These are phyloP conservation scores for Thymus mandschuricus DNA, from an alignment of 257 asterid species.

Conservation along the genomic window DNA sequence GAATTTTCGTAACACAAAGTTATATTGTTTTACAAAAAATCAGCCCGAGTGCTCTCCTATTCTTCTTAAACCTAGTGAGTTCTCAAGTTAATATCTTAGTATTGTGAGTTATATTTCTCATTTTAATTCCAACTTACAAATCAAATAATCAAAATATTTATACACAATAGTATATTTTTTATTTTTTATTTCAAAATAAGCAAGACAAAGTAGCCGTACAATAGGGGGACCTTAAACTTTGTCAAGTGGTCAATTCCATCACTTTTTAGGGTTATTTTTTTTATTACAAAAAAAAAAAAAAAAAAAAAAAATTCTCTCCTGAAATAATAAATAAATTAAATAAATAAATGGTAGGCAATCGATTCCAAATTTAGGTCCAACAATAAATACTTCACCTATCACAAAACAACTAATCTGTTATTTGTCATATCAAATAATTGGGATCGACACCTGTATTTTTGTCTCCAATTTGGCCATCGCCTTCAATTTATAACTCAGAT, in stretches of 20 bases:
- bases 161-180: too few species aligned
- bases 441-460: not conserved
- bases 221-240: not conserved
- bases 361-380: slow-evolving; percentile 2
- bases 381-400: not conserved
- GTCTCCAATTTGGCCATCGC: not conserved
- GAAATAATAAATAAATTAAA: not conserved
- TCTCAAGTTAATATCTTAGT: too few species aligned
- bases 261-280: not conserved
- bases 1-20: too few species aligned
- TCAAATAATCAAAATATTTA: too few species aligned
- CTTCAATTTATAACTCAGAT: not conserved
- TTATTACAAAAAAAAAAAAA: too few species aligned
- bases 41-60: too few species aligned
- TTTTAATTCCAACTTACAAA: too few species aligned
- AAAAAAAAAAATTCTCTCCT: not conserved
- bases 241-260: slow-evolving; percentile 14
- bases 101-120: too few species aligned
- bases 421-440: slow-evolving; percentile 16
- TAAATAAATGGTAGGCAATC: not conserved
- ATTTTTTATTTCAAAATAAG: not conserved
- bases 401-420: slow-evolving; percentile 11
- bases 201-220: not conserved
- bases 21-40: too few species aligned
- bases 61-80: too few species aligned